These are phyloP conservation scores for Yarrowia hollandica DNA, from an alignment of 805 yeast species.

Conservation along the genomic window DNA sequence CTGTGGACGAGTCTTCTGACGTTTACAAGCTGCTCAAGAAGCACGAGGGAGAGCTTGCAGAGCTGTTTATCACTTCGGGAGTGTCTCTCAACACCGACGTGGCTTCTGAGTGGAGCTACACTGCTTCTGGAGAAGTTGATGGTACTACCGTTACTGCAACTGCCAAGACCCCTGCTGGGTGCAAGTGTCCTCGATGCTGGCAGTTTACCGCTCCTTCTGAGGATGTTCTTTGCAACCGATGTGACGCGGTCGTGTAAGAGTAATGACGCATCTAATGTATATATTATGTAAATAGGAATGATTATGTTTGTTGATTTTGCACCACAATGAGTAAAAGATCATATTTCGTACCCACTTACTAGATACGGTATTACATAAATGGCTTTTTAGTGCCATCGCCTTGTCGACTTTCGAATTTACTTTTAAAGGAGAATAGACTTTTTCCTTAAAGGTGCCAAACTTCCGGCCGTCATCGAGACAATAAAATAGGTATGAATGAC, in stretches of 20 bases:
- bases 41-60: conserved; percentile 51
- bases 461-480: too few relatives aligned
- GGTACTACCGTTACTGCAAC: conserved; percentile 41
- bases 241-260: conserved; percentile 47
- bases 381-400: too few relatives aligned
- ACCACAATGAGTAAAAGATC: too few relatives aligned
- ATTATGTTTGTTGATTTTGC: too few relatives aligned
- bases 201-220: conserved; percentile 57
- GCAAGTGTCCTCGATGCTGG: conserved; percentile 96
- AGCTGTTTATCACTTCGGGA: conserved; percentile 63
- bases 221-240: conserved; percentile 64
- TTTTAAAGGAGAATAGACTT: too few relatives aligned
- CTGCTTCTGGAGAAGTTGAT: conserved; percentile 39
- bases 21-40: conserved; percentile 33
- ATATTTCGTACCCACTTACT: too few relatives aligned
- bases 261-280: conserved; percentile 6
- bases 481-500: too few relatives aligned
- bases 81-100: conserved; percentile 45
- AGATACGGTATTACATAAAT: too few relatives aligned
- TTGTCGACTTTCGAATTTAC: too few relatives aligned
- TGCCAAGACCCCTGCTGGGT: conserved; percentile 49
- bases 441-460: too few relatives aligned
- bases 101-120: conserved; percentile 39
- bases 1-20: not conserved
- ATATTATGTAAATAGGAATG: conserved; percentile 12